A percentile compares a stretch with the other conserved stretches of the same genome.
These are phyloP conservation scores for Rutstroemia sydowiana DNA, from an alignment of 2,329 filamentous ascomycete species.

Conservation along the genomic window DNA sequence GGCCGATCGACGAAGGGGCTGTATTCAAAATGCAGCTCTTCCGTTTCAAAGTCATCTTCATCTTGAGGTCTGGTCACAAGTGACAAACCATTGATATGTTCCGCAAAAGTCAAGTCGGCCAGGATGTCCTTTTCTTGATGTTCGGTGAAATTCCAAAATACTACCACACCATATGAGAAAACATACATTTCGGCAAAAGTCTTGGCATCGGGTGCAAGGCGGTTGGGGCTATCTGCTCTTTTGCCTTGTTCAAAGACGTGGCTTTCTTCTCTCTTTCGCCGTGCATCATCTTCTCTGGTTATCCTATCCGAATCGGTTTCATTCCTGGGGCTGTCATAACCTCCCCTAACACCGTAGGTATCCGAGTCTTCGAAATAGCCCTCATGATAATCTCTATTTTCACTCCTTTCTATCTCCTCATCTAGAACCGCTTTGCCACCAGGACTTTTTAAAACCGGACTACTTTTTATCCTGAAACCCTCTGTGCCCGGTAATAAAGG, in stretches of 20 bases:
- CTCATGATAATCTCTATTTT: constrained; percentile 81
- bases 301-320: constrained; percentile 31
- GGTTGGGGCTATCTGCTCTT: constrained; percentile 44
- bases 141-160: constrained; percentile 98
- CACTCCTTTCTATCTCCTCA: constrained; percentile 91
- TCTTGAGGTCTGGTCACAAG: constrained; percentile 73
- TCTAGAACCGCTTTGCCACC: constrained; percentile 90
- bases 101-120: constrained; percentile 86
- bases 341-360: constrained; percentile 42
- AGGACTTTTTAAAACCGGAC: constrained; percentile 84
- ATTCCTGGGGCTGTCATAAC: constrained; percentile 39
- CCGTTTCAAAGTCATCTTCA: constrained; percentile 90
- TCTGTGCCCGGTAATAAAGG: constrained; percentile 79
- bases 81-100: constrained; percentile 55
- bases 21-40: constrained; percentile 98
- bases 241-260: constrained; percentile 32
- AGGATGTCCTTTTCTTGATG: constrained; percentile 94
- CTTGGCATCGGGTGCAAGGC: constrained; percentile 63
- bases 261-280: constrained; percentile 31
- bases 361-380: constrained; percentile 75
- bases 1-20: constrained; percentile 78
- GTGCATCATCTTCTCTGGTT: constrained; percentile 27
- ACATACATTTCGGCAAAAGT: constrained; percentile 93
- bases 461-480: constrained; percentile 81
- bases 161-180: constrained; percentile 93